Evolutionary conservation across 148 eudicot species (phyloP).

Genomic region (Camellia granthamiana): DNA sequence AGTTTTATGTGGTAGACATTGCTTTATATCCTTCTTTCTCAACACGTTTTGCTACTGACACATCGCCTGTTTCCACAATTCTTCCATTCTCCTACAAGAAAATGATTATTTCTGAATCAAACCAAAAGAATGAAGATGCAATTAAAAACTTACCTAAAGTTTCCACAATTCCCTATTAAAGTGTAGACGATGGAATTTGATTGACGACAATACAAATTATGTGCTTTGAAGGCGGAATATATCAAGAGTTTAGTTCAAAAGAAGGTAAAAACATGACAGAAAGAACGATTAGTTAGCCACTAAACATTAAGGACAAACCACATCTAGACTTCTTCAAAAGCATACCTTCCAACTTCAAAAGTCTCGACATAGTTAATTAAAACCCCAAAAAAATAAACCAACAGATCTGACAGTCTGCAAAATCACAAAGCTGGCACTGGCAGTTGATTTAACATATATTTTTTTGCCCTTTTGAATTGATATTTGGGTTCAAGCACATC

Average conservation of each 20-base stretch:
- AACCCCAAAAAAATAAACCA: not conserved
- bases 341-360: not conserved
- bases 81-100: constrained; percentile 72
- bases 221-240: not conserved
- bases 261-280: not conserved
- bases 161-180: not conserved
- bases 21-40: constrained; percentile 93
- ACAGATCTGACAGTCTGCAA: not conserved
- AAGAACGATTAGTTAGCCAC: not conserved
- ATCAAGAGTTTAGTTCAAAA: not conserved
- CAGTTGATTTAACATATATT: too few species aligned
- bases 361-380: not conserved
- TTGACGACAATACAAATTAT: not conserved
- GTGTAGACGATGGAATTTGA: not conserved
- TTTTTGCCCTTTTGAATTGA: too few species aligned
- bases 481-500: not conserved
- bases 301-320: not conserved
- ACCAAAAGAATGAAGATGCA: not conserved
- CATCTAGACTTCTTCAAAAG: not conserved
- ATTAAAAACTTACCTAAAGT: not conserved
- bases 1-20: constrained; percentile 40
- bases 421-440: not conserved
- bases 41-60: constrained; percentile 66
- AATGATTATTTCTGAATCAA: not conserved
- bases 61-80: constrained; percentile 87